A percentile compares a stretch with the other conserved stretches of the same genome.
Conservation (phyloP, 1,139 yeast genomes). For the Yamadazyma blattariae region DNA sequence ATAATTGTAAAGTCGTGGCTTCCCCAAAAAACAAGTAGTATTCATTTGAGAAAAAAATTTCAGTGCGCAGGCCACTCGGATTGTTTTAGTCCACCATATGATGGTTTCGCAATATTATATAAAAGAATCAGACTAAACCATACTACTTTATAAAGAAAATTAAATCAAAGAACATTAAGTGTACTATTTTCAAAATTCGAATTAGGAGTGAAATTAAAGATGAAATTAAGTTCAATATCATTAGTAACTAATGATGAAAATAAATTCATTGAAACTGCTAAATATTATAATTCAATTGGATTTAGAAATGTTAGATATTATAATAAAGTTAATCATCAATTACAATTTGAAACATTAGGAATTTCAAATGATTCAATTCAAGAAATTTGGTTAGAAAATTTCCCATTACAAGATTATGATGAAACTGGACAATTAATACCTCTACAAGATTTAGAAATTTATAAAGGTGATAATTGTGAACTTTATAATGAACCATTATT, state of each 20-base stretch:
- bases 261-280: conserved; percentile 44
- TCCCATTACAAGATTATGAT: conserved; percentile 55
- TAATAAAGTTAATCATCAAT: conserved; percentile 37
- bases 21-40: too few relatives aligned
- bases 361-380: conserved; percentile 61
- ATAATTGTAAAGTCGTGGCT: too few relatives aligned
- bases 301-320: conserved; percentile 56
- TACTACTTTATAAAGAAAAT: too few relatives aligned
- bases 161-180: too few relatives aligned
- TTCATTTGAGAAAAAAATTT: too few relatives aligned
- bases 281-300: conserved; percentile 57
- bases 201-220: too few relatives aligned
- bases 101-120: too few relatives aligned
- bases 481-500: conserved; percentile 31
- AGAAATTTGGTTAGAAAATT: conserved; percentile 71
- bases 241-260: conserved; percentile 52
- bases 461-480: conserved; percentile 47
- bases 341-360: conserved; percentile 40
- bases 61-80: too few relatives aligned
- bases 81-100: too few relatives aligned
- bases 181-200: too few relatives aligned
- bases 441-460: conserved; percentile 53
- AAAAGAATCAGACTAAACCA: too few relatives aligned
- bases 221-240: conserved; percentile 48
- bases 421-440: conserved; percentile 50